phyloP scores from a whole-genome alignment of 306 rosid species.

The Fragaria nilgerrensis region DNA sequence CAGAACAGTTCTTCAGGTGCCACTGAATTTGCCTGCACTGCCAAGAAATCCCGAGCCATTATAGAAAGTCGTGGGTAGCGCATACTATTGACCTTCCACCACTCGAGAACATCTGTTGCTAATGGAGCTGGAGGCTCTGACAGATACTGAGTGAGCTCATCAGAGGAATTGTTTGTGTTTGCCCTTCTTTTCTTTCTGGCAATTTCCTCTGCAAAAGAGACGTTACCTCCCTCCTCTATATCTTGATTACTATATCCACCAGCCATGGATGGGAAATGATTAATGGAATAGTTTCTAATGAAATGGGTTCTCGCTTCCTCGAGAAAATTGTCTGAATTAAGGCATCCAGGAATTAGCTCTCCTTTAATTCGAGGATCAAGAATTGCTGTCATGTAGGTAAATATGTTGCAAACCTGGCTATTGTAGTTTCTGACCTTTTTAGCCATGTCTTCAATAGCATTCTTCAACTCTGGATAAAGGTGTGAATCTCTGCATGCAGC shows the following conservation, averaged over 20 bases:
- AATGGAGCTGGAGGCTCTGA: conserved; percentile 87
- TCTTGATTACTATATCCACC: conserved; percentile 67
- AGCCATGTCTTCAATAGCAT: conserved; percentile 89
- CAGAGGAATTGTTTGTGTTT: conserved; percentile 67
- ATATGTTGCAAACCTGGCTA: conserved; percentile 76
- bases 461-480: conserved; percentile 81
- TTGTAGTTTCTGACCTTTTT: conserved; percentile 65
- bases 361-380: conserved; percentile 94
- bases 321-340: conserved; percentile 58
- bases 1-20: conserved; percentile 88
- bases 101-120: conserved; percentile 84
- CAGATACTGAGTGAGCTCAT: conserved; percentile 90
- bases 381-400: conserved; percentile 85
- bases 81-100: conserved; percentile 90
- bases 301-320: conserved; percentile 90
- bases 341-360: conserved; percentile 87
- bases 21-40: conserved; percentile 82
- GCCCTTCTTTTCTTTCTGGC: conserved; percentile 90
- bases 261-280: conserved; percentile 63
- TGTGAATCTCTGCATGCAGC: conserved; percentile 74
- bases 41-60: conserved; percentile 94
- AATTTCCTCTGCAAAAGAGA: conserved; percentile 94
- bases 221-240: conserved; percentile 70
- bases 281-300: conserved; percentile 63
- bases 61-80: conserved; percentile 86